Evolutionary conservation across 1,139 yeast species (phyloP), one percentile per base, ranked within the genome.

Genomic region (Taiozyma sp.): DNA sequence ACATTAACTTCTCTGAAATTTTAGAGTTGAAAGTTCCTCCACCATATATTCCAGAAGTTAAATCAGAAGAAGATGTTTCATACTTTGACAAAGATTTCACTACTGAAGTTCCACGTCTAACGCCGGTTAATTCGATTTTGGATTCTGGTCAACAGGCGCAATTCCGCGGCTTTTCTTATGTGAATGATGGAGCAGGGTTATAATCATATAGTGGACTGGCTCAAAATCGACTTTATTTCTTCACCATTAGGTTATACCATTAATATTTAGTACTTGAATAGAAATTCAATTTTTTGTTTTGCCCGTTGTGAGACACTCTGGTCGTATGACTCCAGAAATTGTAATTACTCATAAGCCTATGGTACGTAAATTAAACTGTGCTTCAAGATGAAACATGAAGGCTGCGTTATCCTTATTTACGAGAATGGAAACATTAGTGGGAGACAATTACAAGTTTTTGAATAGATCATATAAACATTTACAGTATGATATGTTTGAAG

Each of bases 61-160:
- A 81, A 50, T 84, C 90, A 47, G 96, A 95, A 48, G 92, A 92
- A 53, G 98, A 92, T 70, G 92, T 92, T 48, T 81, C 95, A 23
- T 91, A 91, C 72, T 93, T 93, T 65, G 99, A 93, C 70, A 87
- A 85, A 64, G 98, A 93, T 66, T 93, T 93, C 66, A 93, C 99
- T 1, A 82, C 90, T 2, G 98, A 95, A 65, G 88, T 96, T 34
- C 98, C 99, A 41, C 85, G 96, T 49, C 77, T 93, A 69, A 93
- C 99, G 0, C 99, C 99, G 1, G 93, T 93, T 47, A 93, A 89
- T 55, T 86, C 96, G 19, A 84, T 88, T 5, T 76, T 93, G 66
- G 87, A 96, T 16, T 83, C 95, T 1, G 83, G 84, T 44, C 87
- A 88, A 84, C 99, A 93, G 75, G 97, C 93, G 64, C 96, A 90